Evolutionary conservation across 2,329 filamentous ascomycete genomes (phyloP).

Genomic region (Chrysoporthe austroafricana): DNA sequence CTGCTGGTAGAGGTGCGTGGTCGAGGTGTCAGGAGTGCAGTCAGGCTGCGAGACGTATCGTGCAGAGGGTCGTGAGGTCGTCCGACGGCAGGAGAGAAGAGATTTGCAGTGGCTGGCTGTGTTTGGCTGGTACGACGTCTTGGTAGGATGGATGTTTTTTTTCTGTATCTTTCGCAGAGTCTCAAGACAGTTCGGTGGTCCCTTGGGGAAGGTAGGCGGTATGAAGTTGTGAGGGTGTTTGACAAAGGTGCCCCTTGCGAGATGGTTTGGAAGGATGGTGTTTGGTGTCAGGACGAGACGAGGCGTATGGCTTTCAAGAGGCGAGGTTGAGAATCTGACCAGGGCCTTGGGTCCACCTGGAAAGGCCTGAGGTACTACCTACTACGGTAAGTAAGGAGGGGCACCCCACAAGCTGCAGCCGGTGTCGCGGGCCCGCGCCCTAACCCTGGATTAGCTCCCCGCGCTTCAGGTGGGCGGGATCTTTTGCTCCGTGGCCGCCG

Average conservation of each 20-base stretch:
- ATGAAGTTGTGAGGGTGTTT: neutral
- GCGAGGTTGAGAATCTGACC: slow-evolving; percentile 17
- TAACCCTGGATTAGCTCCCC: neutral
- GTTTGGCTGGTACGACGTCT: neutral
- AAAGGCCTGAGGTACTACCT: too few relatives aligned
- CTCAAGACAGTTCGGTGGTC: too few relatives aligned
- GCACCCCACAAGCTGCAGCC: neutral
- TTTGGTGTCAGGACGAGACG: neutral
- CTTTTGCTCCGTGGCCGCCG: too few relatives aligned
- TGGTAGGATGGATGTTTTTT: neutral
- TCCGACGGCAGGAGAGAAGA: slow-evolving; percentile 3
- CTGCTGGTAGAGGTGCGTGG: neutral
- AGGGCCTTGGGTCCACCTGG: neutral
- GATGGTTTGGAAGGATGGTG: neutral
- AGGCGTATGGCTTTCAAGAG: slow-evolving; percentile 1
- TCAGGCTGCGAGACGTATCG: neutral
- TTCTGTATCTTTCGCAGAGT: neutral
- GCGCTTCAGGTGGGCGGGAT: too few relatives aligned
- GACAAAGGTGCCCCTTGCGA: neutral
- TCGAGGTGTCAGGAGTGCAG: neutral
- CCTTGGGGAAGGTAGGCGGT: neutral
- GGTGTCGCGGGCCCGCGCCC: neutral
- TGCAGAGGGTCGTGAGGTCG: neutral
- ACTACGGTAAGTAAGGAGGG: neutral
- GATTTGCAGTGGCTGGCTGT: slow-evolving; percentile 13